These are phyloP conservation scores for Botrytis hyacinthi DNA, from an alignment of 2,329 filamentous ascomycete genomes.

Conservation along the genomic window DNA sequence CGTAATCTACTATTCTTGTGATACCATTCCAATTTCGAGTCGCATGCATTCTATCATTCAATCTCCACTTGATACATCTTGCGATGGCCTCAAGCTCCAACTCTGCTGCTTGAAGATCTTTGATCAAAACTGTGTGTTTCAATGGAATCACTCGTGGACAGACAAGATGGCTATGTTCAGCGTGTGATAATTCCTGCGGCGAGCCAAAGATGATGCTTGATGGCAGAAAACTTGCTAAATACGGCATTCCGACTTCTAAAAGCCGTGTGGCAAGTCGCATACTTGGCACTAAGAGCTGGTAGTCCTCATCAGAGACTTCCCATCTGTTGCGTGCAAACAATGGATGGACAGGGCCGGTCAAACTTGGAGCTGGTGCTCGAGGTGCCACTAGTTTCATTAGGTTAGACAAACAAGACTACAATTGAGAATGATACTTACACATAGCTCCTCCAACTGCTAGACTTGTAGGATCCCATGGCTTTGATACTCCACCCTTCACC, in stretches of 20 bases:
- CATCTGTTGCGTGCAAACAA: constrained; percentile 29
- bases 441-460: constrained; percentile 8
- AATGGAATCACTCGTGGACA: constrained; percentile 15
- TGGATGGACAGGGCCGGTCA: constrained; percentile 21
- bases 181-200: not conserved
- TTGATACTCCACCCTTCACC: not conserved
- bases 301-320: constrained; percentile 27
- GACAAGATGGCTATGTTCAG: not conserved
- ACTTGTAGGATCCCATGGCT: constrained; percentile 15
- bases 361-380: constrained; percentile 2
- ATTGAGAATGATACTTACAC: not conserved
- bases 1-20: constrained; percentile 23
- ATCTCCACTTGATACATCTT: constrained; percentile 28
- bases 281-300: constrained; percentile 29
- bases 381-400: not conserved
- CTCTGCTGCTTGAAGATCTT: constrained; percentile 22
- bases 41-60: constrained; percentile 27
- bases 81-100: constrained; percentile 28
- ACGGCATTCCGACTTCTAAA: constrained; percentile 29
- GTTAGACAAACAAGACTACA: not conserved
- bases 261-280: constrained; percentile 33
- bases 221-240: constrained; percentile 31
- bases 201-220: constrained; percentile 20
- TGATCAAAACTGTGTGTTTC: not conserved
- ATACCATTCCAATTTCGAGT: constrained; percentile 26